These are phyloP conservation scores for Colletotrichum phormii DNA, from an alignment of 2,329 filamentous ascomycete genomes.

Conservation along the genomic window DNA sequence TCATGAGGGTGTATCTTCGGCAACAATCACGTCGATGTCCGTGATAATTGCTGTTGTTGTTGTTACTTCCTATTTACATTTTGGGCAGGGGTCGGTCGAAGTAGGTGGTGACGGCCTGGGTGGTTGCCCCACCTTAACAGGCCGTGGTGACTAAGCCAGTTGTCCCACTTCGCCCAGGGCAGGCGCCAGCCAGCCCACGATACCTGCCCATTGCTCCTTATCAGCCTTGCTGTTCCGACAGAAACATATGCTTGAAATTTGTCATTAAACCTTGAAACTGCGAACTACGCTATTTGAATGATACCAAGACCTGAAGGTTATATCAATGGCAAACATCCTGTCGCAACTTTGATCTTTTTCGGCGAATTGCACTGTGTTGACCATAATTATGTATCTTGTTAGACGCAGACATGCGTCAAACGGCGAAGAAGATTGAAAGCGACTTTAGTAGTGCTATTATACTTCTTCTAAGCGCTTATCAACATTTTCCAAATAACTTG, in stretches of 20 bases:
- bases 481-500: neutral
- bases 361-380: neutral
- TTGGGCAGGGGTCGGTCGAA: too few relatives aligned
- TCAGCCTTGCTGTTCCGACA: too few relatives aligned
- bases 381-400: neutral
- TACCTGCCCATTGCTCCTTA: too few relatives aligned
- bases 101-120: too few relatives aligned
- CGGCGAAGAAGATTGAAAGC: neutral
- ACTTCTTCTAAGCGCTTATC: neutral
- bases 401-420: neutral
- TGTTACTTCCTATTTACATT: too few relatives aligned
- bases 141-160: too few relatives aligned
- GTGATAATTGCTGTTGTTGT: too few relatives aligned
- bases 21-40: too few relatives aligned
- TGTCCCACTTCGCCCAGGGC: too few relatives aligned
- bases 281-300: neutral
- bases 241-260: neutral
- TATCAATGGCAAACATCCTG: neutral
- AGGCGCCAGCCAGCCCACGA: too few relatives aligned
- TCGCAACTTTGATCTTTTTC: neutral
- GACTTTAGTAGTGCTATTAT: neutral
- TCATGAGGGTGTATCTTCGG: too few relatives aligned
- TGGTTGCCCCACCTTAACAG: too few relatives aligned
- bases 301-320: neutral
- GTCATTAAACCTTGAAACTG: neutral